Conservation (phyloP, 371 early-diverging fungal species). For the Haplosporangium sp. region DNA sequence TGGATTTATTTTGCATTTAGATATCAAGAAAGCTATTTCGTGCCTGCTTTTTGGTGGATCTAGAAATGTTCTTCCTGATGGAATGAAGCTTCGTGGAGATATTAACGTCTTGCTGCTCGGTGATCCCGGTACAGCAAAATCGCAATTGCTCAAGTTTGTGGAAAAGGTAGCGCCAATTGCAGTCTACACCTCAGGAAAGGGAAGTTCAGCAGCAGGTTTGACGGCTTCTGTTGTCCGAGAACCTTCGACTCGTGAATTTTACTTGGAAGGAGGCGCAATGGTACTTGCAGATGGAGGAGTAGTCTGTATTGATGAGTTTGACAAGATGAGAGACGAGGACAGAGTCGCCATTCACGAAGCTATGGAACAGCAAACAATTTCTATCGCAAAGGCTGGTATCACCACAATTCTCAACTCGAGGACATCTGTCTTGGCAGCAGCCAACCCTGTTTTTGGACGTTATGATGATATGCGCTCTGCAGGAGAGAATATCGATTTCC, state of each 20-base stretch:
- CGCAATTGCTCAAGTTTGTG: constrained; percentile 99
- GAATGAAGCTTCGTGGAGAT: constrained; percentile 98
- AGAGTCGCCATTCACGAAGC: constrained; percentile 99
- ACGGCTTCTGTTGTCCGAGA: constrained; percentile 98
- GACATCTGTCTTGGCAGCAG: constrained; percentile 99
- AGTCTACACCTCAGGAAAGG: constrained; percentile 99
- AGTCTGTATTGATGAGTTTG: constrained; percentile 99
- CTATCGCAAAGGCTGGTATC: constrained; percentile 99
- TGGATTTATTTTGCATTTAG: constrained; percentile 55
- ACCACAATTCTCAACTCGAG: constrained; percentile 99
- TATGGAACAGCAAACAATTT: constrained; percentile 99
- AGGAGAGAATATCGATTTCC: constrained; percentile 99
- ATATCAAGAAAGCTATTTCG: constrained; percentile 98
- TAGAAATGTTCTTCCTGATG: constrained; percentile 94
- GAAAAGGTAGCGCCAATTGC: constrained; percentile 97
- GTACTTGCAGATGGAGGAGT: constrained; percentile 99
- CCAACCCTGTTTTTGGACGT: constrained; percentile 99
- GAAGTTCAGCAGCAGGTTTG: constrained; percentile 98
- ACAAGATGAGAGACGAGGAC: constrained; percentile 99
- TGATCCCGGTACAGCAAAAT: constrained; percentile 99
- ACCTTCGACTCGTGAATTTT: constrained; percentile 92
- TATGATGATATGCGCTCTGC: constrained; percentile 99
- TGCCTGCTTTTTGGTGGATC: constrained; percentile 99
- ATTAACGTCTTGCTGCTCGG: constrained; percentile 99
- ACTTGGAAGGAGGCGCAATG: constrained; percentile 99